Conservation (phyloP, 2,329 filamentous ascomycete species). For the Aspergillus sergii region DNA sequence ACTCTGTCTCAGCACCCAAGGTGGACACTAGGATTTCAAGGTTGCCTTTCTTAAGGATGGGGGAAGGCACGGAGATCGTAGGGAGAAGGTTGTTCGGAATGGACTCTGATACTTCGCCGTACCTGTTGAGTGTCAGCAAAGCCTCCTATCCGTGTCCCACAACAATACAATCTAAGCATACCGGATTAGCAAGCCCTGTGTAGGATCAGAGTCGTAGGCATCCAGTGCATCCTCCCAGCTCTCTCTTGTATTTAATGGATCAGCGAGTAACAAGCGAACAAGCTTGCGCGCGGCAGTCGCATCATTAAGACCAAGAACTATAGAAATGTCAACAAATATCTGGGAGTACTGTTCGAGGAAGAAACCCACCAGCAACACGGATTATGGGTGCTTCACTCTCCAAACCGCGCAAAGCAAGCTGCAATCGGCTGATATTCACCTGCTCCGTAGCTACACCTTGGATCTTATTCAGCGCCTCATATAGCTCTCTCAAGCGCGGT, state of each 20-base stretch:
- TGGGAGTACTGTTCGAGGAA: background rate
- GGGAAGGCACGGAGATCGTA: conserved; percentile 59
- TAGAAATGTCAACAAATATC: background rate
- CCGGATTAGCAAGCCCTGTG: conserved; percentile 65
- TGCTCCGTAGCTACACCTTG: conserved; percentile 56
- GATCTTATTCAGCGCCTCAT: conserved; percentile 56
- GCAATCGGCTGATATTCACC: conserved; percentile 61
- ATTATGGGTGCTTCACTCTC: conserved; percentile 57
- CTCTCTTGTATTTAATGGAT: conserved; percentile 65
- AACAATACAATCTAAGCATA: conserved; percentile 50
- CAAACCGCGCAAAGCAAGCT: conserved; percentile 61
- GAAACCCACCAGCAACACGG: conserved; percentile 55
- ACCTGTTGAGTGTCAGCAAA: conserved; percentile 40
- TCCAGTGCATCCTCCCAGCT: conserved; percentile 69
- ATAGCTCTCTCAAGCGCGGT: conserved; percentile 53
- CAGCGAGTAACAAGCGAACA: conserved; percentile 69
- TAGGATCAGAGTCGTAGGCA: conserved; percentile 47
- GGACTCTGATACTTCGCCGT: conserved; percentile 55
- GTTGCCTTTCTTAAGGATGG: conserved; percentile 56
- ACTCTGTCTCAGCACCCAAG: conserved; percentile 51
- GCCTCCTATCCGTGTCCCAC: background rate
- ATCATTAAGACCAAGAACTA: conserved; percentile 55
- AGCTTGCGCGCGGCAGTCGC: conserved; percentile 59
- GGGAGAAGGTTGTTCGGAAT: conserved; percentile 55
- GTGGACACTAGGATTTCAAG: conserved; percentile 64